Evolutionary conservation across 2,329 filamentous ascomycete genomes (phyloP).

Genomic region (Sarocladium brachiariae): DNA sequence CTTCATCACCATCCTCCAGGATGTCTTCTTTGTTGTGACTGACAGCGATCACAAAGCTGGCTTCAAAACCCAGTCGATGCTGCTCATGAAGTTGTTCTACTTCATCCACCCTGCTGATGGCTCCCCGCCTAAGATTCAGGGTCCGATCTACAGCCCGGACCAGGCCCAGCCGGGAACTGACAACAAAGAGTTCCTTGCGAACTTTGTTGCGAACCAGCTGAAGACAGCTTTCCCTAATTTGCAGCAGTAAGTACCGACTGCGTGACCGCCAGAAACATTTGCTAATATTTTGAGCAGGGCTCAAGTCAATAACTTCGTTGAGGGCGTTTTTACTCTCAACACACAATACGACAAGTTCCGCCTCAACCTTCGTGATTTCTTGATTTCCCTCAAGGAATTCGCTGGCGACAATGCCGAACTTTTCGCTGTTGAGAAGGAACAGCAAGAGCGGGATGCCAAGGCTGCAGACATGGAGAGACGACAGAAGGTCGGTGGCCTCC

Average conservation of each 20-base stretch:
- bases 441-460: constrained; percentile 78
- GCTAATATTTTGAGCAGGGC: constrained; percentile 45
- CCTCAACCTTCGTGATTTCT: constrained; percentile 88
- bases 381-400: constrained; percentile 96
- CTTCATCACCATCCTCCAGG: constrained; percentile 90
- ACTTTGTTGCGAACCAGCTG: constrained; percentile 78
- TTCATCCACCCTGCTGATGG: constrained; percentile 72
- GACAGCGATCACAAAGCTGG: constrained; percentile 98
- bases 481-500: constrained; percentile 88
- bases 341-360: constrained; percentile 92
- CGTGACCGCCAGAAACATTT: constrained; percentile 10
- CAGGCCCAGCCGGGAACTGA: constrained; percentile 76
- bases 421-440: constrained; percentile 89
- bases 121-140: constrained; percentile 74
- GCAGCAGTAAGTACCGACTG: constrained; percentile 57
- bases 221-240: constrained; percentile 91
- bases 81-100: constrained; percentile 93
- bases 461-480: constrained; percentile 84
- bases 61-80: constrained; percentile 94
- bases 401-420: constrained; percentile 91
- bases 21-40: constrained; percentile 96
- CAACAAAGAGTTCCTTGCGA: constrained; percentile 85
- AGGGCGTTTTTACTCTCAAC: constrained; percentile 82
- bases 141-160: constrained; percentile 80
- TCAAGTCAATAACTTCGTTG: constrained; percentile 86